Percentiles rank a stretch among this genome's conserved stretches.
Conservation (phyloP, 1,284 basidiomycete species). For the Puccinia hordei region DNA sequence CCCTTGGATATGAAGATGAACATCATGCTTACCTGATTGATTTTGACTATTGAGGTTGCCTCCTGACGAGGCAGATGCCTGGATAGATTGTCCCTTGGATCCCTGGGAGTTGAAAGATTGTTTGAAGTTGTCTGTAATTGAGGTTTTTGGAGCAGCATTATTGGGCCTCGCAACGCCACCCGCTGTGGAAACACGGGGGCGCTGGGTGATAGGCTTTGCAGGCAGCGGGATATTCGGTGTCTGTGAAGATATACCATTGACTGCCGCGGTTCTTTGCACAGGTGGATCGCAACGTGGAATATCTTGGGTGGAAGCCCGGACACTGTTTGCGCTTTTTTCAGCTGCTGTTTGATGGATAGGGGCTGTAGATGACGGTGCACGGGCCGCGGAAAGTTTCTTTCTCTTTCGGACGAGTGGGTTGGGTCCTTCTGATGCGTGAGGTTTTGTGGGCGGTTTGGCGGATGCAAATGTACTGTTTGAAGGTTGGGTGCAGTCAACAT, state of each 20-base stretch:
- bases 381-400: not conserved
- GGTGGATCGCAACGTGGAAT: not conserved
- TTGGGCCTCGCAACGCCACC: not conserved
- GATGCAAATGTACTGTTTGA: not conserved
- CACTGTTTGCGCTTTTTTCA: not conserved
- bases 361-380: not conserved
- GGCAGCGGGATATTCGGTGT: not conserved
- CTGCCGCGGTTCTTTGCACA: not conserved
- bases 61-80: not conserved
- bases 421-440: not conserved
- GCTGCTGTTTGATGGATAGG: not conserved
- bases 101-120: not conserved
- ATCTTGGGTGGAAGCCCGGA: no score
- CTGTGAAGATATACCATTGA: not conserved
- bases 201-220: not conserved
- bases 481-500: not conserved
- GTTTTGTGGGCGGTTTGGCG: not conserved
- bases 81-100: not conserved
- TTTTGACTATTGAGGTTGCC: not conserved
- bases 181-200: not conserved
- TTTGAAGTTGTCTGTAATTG: not conserved
- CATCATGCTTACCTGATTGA: constrained; percentile 22
- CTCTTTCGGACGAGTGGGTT: not conserved
- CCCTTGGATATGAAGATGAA: constrained; percentile 24
- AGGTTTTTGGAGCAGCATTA: not conserved